These are phyloP conservation scores for Microcera coccophila DNA, from an alignment of 2,329 filamentous ascomycete species.

Conservation along the genomic window DNA sequence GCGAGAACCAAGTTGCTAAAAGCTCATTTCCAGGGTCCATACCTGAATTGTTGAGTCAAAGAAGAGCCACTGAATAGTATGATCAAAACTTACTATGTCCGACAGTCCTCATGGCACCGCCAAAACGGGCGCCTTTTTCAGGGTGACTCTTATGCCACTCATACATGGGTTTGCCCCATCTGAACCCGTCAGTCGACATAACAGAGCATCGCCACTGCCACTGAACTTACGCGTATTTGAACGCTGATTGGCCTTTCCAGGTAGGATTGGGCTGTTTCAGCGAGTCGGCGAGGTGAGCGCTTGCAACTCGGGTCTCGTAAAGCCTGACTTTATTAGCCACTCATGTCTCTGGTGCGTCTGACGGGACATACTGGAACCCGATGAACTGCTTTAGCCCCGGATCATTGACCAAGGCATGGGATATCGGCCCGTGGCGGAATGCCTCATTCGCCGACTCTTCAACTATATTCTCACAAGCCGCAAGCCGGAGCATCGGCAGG, in stretches of 20 bases:
- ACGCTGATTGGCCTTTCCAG: constrained; percentile 19
- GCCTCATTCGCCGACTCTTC: constrained; percentile 4
- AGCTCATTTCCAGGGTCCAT: constrained; percentile 14
- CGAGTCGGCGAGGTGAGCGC: constrained; percentile 17
- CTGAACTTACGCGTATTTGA: constrained; percentile 15
- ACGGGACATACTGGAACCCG: constrained; percentile 15
- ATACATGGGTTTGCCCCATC: constrained; percentile 19
- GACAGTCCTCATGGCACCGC: constrained; percentile 13
- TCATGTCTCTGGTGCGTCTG: rapidly evolving
- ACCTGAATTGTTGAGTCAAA: constrained; percentile 18
- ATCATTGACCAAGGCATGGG: constrained; percentile 7
- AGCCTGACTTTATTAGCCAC: constrained; percentile 2
- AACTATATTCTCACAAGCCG: constrained; percentile 13
- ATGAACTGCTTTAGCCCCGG: constrained; percentile 13
- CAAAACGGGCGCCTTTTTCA: constrained; percentile 40
- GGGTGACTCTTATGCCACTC: constrained; percentile 18
- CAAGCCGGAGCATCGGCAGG: constrained; percentile 12
- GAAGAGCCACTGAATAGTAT: constrained; percentile 28
- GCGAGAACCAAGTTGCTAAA: constrained; percentile 7
- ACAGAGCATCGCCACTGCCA: not conserved
- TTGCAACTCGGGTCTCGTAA: constrained; percentile 17
- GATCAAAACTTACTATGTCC: constrained; percentile 4
- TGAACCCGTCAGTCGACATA: constrained; percentile 2
- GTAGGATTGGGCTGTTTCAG: constrained; percentile 10
- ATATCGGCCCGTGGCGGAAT: constrained; percentile 12